A percentile compares a stretch with the other conserved stretches of the same genome.
Evolutionary conservation across 192 early-diverging fungal species (phyloP).

Genomic region (Coemansia sp.): DNA sequence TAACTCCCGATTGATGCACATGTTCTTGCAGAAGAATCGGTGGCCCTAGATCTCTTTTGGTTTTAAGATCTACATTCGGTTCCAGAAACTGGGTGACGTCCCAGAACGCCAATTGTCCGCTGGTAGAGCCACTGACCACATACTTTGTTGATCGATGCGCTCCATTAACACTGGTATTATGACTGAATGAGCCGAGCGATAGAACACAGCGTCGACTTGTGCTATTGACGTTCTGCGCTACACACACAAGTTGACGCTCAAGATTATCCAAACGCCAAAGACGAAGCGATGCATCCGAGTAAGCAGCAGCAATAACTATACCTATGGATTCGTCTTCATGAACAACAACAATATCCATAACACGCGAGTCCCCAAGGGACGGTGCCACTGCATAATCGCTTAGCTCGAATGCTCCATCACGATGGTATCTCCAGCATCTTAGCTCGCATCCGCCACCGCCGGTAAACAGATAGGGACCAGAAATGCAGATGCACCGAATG

Average conservation of each 20-base stretch:
- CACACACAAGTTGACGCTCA: conserved; percentile 7
- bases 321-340: neutral
- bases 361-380: conserved; percentile 40
- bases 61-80: too few species aligned
- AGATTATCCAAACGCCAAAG: conserved; percentile 26
- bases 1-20: conserved; percentile 77
- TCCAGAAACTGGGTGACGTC: conserved; percentile 10
- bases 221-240: conserved; percentile 15
- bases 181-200: conserved; percentile 9
- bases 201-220: conserved; percentile 27
- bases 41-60: conserved; percentile 4
- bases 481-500: conserved; percentile 21
- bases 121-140: conserved; percentile 35
- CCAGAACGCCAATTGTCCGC: conserved; percentile 31
- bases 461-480: conserved; percentile 57
- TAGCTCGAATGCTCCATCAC: neutral
- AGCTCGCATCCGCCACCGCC: conserved; percentile 67
- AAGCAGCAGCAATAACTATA: conserved; percentile 61
- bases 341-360: conserved; percentile 73
- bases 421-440: conserved; percentile 58
- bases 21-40: conserved; percentile 33
- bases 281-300: conserved; percentile 69
- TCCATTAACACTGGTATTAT: neutral
- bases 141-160: neutral
- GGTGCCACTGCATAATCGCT: conserved; percentile 15